Evolutionary conservation across 164 flowering plant genomes (phyloP).

Genomic region (Berberis thunbergii): DNA sequence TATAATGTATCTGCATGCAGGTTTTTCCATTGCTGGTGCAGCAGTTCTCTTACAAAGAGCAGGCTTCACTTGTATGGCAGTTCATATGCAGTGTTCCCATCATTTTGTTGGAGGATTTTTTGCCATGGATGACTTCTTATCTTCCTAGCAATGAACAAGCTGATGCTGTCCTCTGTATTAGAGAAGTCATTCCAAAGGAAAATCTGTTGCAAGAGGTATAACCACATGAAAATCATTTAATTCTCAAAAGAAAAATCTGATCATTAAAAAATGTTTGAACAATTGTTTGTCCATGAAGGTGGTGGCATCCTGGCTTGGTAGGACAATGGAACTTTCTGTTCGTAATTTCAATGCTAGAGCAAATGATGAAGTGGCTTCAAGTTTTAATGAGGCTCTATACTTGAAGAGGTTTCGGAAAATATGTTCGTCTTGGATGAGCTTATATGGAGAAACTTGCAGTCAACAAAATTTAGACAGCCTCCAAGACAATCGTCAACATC

Average conservation of each 20-base stretch:
- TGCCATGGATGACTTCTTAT: slow-evolving; percentile 70
- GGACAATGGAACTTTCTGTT: slow-evolving; percentile 16
- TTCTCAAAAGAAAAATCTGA: not conserved
- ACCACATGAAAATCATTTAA: not conserved
- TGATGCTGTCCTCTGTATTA: slow-evolving; percentile 33
- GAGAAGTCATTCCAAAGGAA: slow-evolving; percentile 53
- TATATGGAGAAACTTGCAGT: slow-evolving; percentile 11
- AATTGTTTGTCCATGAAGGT: slow-evolving; percentile 37
- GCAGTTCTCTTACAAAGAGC: slow-evolving; percentile 53
- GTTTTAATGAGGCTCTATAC: slow-evolving; percentile 13
- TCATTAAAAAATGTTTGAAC: not conserved
- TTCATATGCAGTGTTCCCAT: slow-evolving; percentile 72
- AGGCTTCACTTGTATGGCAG: slow-evolving; percentile 77
- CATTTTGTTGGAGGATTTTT: slow-evolving; percentile 46
- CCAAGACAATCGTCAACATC: slow-evolving; percentile 10
- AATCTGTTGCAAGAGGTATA: slow-evolving; percentile 60
- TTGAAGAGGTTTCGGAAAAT: slow-evolving; percentile 17
- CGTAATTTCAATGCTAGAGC: slow-evolving; percentile 6
- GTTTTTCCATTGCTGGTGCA: slow-evolving; percentile 63
- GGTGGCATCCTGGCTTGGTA: slow-evolving; percentile 52
- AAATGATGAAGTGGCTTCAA: slow-evolving; percentile 15
- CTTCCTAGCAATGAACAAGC: slow-evolving; percentile 40
- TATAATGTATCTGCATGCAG: slow-evolving; percentile 32
- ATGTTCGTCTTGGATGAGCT: slow-evolving; percentile 12
- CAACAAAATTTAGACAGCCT: slow-evolving; percentile 8